phyloP scores from a whole-genome alignment of 169 alveolate species.

The Plasmodium vinckei region DNA sequence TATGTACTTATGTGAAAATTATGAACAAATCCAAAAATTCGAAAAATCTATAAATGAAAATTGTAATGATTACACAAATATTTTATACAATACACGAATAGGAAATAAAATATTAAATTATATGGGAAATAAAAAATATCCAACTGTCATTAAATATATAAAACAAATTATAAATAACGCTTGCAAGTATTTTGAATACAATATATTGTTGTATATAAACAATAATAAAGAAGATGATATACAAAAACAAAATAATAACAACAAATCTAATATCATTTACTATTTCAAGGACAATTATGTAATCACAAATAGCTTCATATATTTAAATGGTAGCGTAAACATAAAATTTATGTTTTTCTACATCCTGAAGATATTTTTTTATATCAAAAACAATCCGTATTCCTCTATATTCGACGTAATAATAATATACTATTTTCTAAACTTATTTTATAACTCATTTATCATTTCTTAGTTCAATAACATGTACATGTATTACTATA shows the following conservation, averaged over 20 bases:
- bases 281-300: conserved; percentile 51
- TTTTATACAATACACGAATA: conserved; percentile 16
- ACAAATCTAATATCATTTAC: conserved; percentile 1
- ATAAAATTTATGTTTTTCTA: conserved; percentile 65
- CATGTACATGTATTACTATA: background rate
- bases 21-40: conserved; percentile 14
- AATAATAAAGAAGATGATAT: conserved; percentile 1
- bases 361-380: conserved; percentile 44
- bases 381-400: conserved; percentile 54
- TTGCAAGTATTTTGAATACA: conserved; percentile 41
- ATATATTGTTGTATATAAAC: conserved; percentile 14
- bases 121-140: conserved; percentile 34
- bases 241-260: conserved; percentile 1
- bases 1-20: conserved; percentile 39
- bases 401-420: conserved; percentile 74
- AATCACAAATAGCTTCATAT: conserved; percentile 48
- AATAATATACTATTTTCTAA: background rate
- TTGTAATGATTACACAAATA: conserved; percentile 1
- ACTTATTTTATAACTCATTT: background rate
- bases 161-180: conserved; percentile 43
- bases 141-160: conserved; percentile 55
- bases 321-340: conserved; percentile 54
- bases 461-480: background rate
- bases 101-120: conserved; percentile 38
- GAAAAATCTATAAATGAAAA: background rate